A percentile compares a stretch with the other conserved stretches of the same genome.
Conservation (phyloP, 805 yeast genomes). For the Cyberlindnera mycetangii region DNA sequence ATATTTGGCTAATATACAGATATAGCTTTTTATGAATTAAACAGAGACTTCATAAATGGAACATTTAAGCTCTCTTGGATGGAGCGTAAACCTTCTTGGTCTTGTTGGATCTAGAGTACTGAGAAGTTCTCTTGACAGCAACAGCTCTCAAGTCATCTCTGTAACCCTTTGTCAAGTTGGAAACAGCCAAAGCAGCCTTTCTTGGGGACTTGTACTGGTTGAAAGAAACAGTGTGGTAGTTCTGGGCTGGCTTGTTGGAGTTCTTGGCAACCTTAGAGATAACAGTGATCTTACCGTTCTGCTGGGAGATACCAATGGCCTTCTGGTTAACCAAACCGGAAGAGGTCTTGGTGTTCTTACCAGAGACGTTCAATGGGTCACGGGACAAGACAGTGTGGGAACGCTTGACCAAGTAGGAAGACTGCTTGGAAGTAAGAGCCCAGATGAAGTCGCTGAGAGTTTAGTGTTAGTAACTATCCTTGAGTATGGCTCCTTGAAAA, state of each 20-base stretch:
- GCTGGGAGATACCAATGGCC: slow-evolving; percentile 44
- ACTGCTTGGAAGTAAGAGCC: slow-evolving; percentile 47
- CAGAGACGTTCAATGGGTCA: slow-evolving; percentile 49
- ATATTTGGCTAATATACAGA: slow-evolving; percentile 3
- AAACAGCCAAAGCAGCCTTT: slow-evolving; percentile 42
- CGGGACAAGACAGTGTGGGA: slow-evolving; percentile 41
- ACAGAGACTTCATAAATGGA: not conserved
- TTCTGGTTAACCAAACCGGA: slow-evolving; percentile 49
- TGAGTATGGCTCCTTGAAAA: too few relatives aligned
- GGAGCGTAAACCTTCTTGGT: slow-evolving; percentile 35
- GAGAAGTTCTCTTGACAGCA: slow-evolving; percentile 47
- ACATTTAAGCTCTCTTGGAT: slow-evolving; percentile 19
- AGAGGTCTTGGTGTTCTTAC: slow-evolving; percentile 43
- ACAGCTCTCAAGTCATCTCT: slow-evolving; percentile 46
- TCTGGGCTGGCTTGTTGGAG: slow-evolving; percentile 46
- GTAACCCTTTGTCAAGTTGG: slow-evolving; percentile 45
- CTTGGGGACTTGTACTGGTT: slow-evolving; percentile 42
- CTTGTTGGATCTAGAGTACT: slow-evolving; percentile 37
- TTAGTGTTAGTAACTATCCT: slow-evolving; percentile 19
- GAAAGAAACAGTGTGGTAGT: slow-evolving; percentile 36
- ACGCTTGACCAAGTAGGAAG: slow-evolving; percentile 47
- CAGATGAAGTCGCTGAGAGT: slow-evolving; percentile 44
- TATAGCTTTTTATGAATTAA: slow-evolving; percentile 2
- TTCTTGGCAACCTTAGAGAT: slow-evolving; percentile 42
- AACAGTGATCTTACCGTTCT: slow-evolving; percentile 39